phyloP scores from a whole-genome alignment of 495 filamentous ascomycete species.

The Wilcoxina mikolae region DNA sequence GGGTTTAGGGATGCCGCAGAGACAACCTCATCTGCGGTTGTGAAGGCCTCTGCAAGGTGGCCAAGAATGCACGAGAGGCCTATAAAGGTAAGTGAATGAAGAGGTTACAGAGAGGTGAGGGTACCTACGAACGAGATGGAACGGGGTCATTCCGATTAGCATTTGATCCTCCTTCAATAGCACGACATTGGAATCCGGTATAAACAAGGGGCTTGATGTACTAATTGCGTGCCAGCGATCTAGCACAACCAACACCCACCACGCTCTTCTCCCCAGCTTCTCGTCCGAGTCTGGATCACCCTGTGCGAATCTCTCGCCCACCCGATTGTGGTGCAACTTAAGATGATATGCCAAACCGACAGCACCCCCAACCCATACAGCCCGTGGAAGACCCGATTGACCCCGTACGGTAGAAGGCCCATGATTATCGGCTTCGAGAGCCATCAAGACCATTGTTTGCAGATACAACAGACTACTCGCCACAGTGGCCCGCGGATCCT shows the following conservation, averaged over 20 bases:
- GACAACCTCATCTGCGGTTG: conserved; percentile 36
- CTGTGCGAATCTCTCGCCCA: conserved; percentile 26
- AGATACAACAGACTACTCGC: conserved; percentile 45
- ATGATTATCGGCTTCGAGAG: conserved; percentile 43
- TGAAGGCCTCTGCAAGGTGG: conserved; percentile 32
- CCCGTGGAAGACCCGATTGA: conserved; percentile 21
- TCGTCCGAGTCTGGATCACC: conserved; percentile 54
- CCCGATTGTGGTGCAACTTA: conserved; percentile 36
- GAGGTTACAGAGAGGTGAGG: not conserved
- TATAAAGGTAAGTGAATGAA: conserved; percentile 5
- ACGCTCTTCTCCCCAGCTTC: conserved; percentile 53
- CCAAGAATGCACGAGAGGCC: conserved; percentile 34
- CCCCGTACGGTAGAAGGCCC: conserved; percentile 33
- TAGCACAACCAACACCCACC: conserved; percentile 59
- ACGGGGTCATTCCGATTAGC: conserved; percentile 50
- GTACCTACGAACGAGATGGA: conserved; percentile 54
- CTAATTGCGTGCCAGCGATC: conserved; percentile 63
- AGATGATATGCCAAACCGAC: conserved; percentile 45
- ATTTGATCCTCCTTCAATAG: conserved; percentile 47
- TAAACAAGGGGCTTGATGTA: conserved; percentile 42
- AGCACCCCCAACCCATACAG: conserved; percentile 36
- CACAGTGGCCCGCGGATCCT: conserved; percentile 31
- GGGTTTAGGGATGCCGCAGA: conserved; percentile 33
- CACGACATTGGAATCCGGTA: conserved; percentile 46
- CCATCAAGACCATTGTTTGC: conserved; percentile 47